Percentiles rank a stretch among this genome's conserved stretches.
phyloP scores from a whole-genome alignment of 1,284 basidiomycete species.

The Athelia sp. region DNA sequence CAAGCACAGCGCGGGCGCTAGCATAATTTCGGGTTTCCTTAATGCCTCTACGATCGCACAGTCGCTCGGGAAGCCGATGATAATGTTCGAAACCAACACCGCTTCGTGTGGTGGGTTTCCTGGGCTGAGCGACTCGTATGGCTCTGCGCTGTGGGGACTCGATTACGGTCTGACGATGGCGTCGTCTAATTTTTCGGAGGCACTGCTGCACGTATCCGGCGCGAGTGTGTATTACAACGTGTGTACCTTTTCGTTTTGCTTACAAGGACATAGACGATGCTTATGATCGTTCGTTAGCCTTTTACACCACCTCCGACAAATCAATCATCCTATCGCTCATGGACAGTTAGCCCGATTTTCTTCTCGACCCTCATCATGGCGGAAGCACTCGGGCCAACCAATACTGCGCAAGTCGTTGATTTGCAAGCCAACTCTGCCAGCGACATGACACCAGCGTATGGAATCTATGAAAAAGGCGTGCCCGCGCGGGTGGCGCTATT shows the following conservation, averaged over 20 bases:
- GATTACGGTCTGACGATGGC: conserved; percentile 35
- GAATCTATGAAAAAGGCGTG: conserved; percentile 41
- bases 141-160: conserved; percentile 41
- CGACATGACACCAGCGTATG: conserved; percentile 44
- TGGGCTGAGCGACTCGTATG: conserved; percentile 27
- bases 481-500: conserved; percentile 43
- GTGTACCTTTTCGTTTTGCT: conserved; percentile 13
- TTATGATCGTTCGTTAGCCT: conserved; percentile 3
- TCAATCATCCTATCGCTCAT: conserved; percentile 29
- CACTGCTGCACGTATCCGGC: conserved; percentile 34
- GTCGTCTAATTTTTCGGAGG: conserved; percentile 30
- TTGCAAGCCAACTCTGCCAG: conserved; percentile 29
- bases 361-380: conserved; percentile 44
- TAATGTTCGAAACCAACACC: conserved; percentile 72
- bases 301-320: conserved; percentile 32
- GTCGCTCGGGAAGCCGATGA: conserved; percentile 41
- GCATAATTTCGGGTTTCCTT: conserved; percentile 45
- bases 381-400: conserved; percentile 42
- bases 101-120: conserved; percentile 68
- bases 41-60: conserved; percentile 43
- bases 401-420: conserved; percentile 38
- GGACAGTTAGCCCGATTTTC: conserved; percentile 36
- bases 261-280: conserved; percentile 26
- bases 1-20: conserved; percentile 45
- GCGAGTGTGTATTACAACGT: conserved; percentile 38